Conservation (phyloP, 129 eudicot species). For the Dittrichia graveolens region DNA sequence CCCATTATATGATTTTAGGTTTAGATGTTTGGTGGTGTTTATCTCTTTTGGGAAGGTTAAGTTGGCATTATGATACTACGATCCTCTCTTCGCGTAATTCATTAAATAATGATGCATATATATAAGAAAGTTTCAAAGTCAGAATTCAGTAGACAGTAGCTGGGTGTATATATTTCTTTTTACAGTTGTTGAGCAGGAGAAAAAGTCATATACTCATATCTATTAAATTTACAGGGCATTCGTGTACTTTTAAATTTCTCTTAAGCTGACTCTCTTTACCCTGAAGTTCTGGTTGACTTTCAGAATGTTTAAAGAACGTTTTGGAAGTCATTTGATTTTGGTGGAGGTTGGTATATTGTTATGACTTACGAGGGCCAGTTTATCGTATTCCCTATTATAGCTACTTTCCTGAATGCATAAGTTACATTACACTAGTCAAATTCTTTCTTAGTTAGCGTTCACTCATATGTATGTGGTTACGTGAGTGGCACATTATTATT, state of each 20-base stretch:
- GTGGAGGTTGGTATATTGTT: background rate
- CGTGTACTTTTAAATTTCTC: background rate
- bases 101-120: conserved; percentile 8
- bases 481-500: background rate
- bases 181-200: background rate
- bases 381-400: background rate
- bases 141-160: background rate
- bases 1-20: conserved; percentile 5
- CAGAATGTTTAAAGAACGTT: background rate
- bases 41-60: conserved; percentile 1
- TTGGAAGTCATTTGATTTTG: conserved; percentile 4
- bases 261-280: background rate
- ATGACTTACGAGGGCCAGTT: conserved; percentile 3
- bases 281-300: background rate
- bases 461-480: background rate
- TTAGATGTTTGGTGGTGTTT: conserved; percentile 2
- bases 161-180: background rate
- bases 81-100: background rate
- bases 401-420: conserved; percentile 3
- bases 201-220: conserved; percentile 3
- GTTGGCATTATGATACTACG: background rate
- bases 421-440: background rate
- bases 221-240: conserved; percentile 1
- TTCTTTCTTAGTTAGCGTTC: conserved; percentile 12
- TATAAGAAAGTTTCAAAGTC: background rate